Base-by-base conservation (phyloP, 345 rosid species). In the Xanthoceras sorbifolium region DNA sequence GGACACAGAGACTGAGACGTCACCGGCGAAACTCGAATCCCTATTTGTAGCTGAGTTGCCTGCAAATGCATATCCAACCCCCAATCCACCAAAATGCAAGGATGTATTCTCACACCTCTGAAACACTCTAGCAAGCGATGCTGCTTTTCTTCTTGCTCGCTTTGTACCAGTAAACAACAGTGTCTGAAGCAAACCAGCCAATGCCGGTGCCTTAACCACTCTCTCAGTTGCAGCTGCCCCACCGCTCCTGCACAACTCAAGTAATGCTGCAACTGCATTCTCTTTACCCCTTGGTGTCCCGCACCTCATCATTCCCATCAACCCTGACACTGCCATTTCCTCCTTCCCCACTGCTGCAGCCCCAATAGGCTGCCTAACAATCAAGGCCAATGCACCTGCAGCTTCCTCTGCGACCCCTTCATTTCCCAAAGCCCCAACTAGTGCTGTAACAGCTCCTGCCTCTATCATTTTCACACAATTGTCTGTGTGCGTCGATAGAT, bases 261-360 rank as follows among this genome's bases (percentile, higher is more conserved):
- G 97, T 87, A 97, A 83, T 1, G 98, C 97, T 14, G 97, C 95
- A 0, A 97, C 97, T 1, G 97, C 99, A 69, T 90, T 97, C 77
- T 94, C 98, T 87, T 97, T 97, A 50, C 93, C 99, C 83, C 97
- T 88, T 1, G 97, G 89, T 5, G 95, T 97, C 67, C 99, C 97
- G 22, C 96, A 86, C 40, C 93, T 86, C 98, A 92, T 94, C 97
- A 97, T 88, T 29, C 87, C 85, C 50, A 91, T 78, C 75, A 97
- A 79, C 20, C 97, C 97, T 0, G 88, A 57, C 62, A 94, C 87
- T 0, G 94, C 93, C 22, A 75, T 84, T 34, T 91, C 97, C 74
- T 97, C 99, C 78, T 84, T 84, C 15, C 90, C 98, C 12, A 94
- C 89, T 0, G 91, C 97, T 72, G 87, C 90, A 0, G 93, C 94